Conservation (phyloP, 768 basidiomycete genomes). For the Naganishia vaughanmartiniae region DNA sequence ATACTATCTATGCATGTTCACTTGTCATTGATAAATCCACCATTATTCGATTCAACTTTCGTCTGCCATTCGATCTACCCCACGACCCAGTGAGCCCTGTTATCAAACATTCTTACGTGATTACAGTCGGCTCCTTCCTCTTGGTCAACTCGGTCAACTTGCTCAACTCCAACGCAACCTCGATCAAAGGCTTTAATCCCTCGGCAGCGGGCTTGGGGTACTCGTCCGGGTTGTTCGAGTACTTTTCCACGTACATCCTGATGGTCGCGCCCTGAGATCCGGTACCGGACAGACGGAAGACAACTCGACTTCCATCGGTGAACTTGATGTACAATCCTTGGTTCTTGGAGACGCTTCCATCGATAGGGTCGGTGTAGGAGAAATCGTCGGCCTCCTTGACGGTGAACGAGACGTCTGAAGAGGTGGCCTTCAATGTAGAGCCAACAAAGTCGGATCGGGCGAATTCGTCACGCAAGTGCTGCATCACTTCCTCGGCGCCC, state of each 20-base stretch:
- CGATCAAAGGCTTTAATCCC: slow-evolving; percentile 90
- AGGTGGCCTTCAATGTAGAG: slow-evolving; percentile 64
- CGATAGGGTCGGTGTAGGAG: slow-evolving; percentile 98
- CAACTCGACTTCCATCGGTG: slow-evolving; percentile 84
- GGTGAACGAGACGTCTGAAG: slow-evolving; percentile 68
- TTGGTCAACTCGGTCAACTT: slow-evolving; percentile 82
- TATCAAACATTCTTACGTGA: slow-evolving; percentile 63
- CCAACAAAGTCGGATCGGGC: slow-evolving; percentile 62
- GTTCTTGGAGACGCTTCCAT: slow-evolving; percentile 84
- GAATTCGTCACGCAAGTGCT: slow-evolving; percentile 70
- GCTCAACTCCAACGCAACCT: slow-evolving; percentile 82
- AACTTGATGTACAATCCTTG: slow-evolving; percentile 94
- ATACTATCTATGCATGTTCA: too few relatives aligned
- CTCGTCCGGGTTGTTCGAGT: slow-evolving; percentile 59
- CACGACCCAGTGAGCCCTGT: too few relatives aligned
- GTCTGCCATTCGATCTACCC: too few relatives aligned
- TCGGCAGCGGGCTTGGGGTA: slow-evolving; percentile 65
- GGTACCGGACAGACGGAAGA: slow-evolving; percentile 93
- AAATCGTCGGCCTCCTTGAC: slow-evolving; percentile 80
- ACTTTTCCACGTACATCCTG: slow-evolving; percentile 88
- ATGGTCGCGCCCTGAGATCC: slow-evolving; percentile 96
- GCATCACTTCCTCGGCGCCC: slow-evolving; percentile 81
- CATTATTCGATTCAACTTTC: too few relatives aligned
- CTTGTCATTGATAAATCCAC: too few relatives aligned
- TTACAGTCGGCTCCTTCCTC: slow-evolving; percentile 89